Base-by-base conservation (phyloP, 345 rosid species). In the Nephelium lappaceum region DNA sequence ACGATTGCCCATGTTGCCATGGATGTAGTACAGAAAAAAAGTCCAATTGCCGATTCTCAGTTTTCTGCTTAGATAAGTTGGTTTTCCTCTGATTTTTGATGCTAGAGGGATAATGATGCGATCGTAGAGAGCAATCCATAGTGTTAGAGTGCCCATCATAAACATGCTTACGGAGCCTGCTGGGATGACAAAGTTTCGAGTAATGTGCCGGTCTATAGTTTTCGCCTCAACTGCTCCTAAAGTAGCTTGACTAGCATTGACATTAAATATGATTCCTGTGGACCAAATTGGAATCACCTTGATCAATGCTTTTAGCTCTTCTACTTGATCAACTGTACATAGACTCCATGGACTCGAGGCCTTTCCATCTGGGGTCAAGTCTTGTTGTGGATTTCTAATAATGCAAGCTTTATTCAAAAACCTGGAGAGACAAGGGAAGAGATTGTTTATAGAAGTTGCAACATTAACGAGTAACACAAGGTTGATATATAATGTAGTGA, bases 331-430 rank as follows among this genome's bases (percentile, higher is more conserved):
- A 3, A 86, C 60, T 1, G 85, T 86, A 76, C 95, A 88, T 41
- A 87, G 85, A 57, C 79, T 85, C 91, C 90, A 87, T 11, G 85
- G 86, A 67, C 83, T 76, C 24, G 67, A 19, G 67, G 87, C 79
- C 2, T 51, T 69, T 55, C 81, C 88, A 25, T 86, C 87, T 1
- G 51, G 31, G 11, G 77, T 77, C 39, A 86, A 73, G 63, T 87
- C 89, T 70, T 79, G 45, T 12, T 80, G 60, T 3, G 83, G 81
- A 78, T 87, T 84, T 71, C 76, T 71, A 23, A 75, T 80, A 10
- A 72, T 77, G 60, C 92, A 89, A 64, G 92, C 93, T 80, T 87
- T 89, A 66, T 91, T 91, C 51, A 91, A 77, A 80, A 70, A 86
- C 89, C 93, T 87, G 63, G 0, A 51, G 6, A 51, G 0, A 51